These are phyloP conservation scores for Malus domestica DNA, from an alignment of 306 rosid genomes.

Conservation along the genomic window ASM211411v1 NC_041790.1:36909001-36909500, in stretches of 20 bases:
- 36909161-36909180: conserved; percentile 59
- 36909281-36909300: neutral
- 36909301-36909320: neutral
- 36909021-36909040: neutral
- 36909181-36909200: conserved; percentile 11
- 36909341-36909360: neutral
- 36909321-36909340: neutral
- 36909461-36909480: neutral
- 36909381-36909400: neutral
- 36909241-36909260: neutral
- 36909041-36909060: neutral
- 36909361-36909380: neutral
- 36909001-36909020: neutral
- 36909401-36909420: neutral
- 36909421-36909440: neutral
- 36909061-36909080: neutral
- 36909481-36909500: neutral
- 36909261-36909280: too few relatives aligned
- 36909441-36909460: neutral
- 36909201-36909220: neutral
- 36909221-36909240: neutral
- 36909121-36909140: conserved; percentile 52
- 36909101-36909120: conserved; percentile 31
- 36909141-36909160: conserved; percentile 46
- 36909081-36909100: neutral